Base-by-base conservation (phyloP, 1,284 basidiomycete species). In the Ustilago loliicola region DNA sequence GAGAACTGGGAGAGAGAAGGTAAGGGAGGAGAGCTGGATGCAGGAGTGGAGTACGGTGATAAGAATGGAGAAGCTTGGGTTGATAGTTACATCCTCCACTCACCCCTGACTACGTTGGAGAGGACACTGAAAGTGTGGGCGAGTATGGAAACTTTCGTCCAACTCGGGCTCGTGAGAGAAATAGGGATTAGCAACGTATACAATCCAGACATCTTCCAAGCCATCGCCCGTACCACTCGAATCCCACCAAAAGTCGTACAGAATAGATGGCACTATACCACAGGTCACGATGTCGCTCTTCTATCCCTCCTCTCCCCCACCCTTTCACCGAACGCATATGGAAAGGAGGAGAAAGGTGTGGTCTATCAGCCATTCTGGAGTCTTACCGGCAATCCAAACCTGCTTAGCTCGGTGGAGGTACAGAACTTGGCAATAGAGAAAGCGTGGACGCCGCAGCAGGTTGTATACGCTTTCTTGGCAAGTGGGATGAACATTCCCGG, bases 301-400 rank as follows among this genome's bases (percentile, higher is more conserved):
- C 72, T 85, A 27, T 65, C 80, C 3, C 62, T 78, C 4, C 80
- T 85, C 40, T 72, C 65, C 10, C 82, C 84, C 15, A 36, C 55
- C 2, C 72, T 85, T 11, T 77, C 76, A 10, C 84, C 84, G 2
- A 85, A 85, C 62, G 68, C 79, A 72, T 83, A 50, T 55, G 11
- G 17, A 32, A 32, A 50, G 2, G 53, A 21, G 3, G 36, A 54
- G 25, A 50, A 36, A 2, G 50, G 63, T 3, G 70, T 84, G 0
- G 72, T 72, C 1, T 85, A 85, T 53, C 84, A 85, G 47, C 81
- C 83, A 1, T 85, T 85, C 61, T 85, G 84, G 84, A 76, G 68
- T n/a, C 72, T 85, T 5, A 83, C 84, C 1, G 84, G 84, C 23
- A 85, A 85, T 54, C 76, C 75, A 8, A 64, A 72, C 19, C 66